These are phyloP conservation scores for Cryoendolithus antarcticus DNA, from an alignment of 2,329 filamentous ascomycete species.

Conservation along the genomic window DNA sequence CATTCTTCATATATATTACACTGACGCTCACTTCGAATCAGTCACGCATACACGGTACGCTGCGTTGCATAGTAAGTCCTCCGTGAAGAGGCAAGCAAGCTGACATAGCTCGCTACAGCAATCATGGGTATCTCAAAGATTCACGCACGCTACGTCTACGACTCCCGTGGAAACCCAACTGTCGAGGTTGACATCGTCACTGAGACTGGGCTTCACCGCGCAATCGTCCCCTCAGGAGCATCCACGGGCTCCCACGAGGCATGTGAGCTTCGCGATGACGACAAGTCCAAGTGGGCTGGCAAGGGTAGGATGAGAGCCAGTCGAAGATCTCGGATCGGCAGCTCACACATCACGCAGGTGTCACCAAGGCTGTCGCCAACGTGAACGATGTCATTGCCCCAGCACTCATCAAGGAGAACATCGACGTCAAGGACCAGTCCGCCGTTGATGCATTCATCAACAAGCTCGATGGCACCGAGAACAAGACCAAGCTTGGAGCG, in stretches of 20 bases:
- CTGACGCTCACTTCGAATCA: too few relatives aligned
- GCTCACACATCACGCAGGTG: conserved; percentile 23
- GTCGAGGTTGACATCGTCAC: conserved; percentile 97
- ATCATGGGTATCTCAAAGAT: conserved; percentile 61
- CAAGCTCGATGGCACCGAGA: conserved; percentile 44
- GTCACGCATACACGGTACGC: too few relatives aligned
- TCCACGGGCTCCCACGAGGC: conserved; percentile 59
- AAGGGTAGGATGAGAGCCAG: conserved; percentile 29
- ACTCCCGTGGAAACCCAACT: conserved; percentile 96
- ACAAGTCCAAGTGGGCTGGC: conserved; percentile 41
- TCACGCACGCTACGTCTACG: conserved; percentile 70
- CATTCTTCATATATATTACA: too few relatives aligned
- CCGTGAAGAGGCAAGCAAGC: too few relatives aligned
- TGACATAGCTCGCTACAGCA: conserved; percentile 10
- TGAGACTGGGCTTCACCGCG: conserved; percentile 90
- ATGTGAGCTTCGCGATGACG: conserved; percentile 41
- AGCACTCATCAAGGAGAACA: conserved; percentile 39
- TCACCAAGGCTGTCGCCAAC: conserved; percentile 43
- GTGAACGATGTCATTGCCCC: conserved; percentile 44
- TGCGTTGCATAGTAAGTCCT: too few relatives aligned
- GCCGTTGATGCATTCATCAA: conserved; percentile 42
- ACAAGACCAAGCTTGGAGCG: conserved; percentile 48
- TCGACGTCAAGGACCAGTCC: conserved; percentile 44
- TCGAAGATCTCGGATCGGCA: conserved; percentile 1
- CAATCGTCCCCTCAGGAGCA: conserved; percentile 92